Percentiles rank a stretch among this genome's conserved stretches.
These are phyloP conservation scores for Dillenia suffruticosa DNA, from an alignment of 164 flowering plant genomes.

Conservation along the genomic window DNA sequence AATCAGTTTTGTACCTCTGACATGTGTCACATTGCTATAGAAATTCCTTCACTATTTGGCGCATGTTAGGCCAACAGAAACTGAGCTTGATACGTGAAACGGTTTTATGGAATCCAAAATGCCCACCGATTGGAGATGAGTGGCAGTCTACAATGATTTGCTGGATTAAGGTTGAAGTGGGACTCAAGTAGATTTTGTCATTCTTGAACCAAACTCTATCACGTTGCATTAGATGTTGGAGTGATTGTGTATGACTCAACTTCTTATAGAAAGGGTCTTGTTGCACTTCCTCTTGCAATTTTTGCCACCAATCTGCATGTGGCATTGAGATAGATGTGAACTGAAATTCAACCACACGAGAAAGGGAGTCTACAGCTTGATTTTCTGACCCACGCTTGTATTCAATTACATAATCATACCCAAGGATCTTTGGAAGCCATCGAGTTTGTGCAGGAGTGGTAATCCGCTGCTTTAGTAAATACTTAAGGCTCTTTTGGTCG, in stretches of 20 bases:
- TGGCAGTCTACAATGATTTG: too few relatives aligned
- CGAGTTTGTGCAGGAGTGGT: too few relatives aligned
- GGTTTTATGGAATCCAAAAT: neutral
- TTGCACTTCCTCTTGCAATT: too few relatives aligned
- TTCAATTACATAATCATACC: conserved; percentile 3
- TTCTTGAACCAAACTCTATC: conserved; percentile 7
- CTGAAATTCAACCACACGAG: conserved; percentile 7
- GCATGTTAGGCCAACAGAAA: conserved; percentile 5
- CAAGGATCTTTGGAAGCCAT: too few relatives aligned
- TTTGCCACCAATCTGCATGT: conserved; percentile 1
- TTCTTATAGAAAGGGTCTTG: too few relatives aligned
- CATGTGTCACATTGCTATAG: conserved; percentile 1
- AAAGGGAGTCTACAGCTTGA: conserved; percentile 4
- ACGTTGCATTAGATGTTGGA: conserved; percentile 1
- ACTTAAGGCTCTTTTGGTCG: too few relatives aligned
- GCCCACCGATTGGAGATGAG: too few relatives aligned
- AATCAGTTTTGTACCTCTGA: too few relatives aligned
- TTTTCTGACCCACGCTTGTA: conserved; percentile 1
- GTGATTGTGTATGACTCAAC: neutral
- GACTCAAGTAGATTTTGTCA: conserved; percentile 5
- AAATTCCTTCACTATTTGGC: conserved; percentile 3
- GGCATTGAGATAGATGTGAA: neutral
- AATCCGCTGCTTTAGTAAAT: too few relatives aligned
- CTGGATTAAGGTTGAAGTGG: too few relatives aligned
- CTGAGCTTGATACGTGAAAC: neutral